A percentile compares a stretch with the other conserved stretches of the same genome.
Evolutionary conservation across 129 eudicot genomes (phyloP).

Genomic region (Mikania micrantha): DNA sequence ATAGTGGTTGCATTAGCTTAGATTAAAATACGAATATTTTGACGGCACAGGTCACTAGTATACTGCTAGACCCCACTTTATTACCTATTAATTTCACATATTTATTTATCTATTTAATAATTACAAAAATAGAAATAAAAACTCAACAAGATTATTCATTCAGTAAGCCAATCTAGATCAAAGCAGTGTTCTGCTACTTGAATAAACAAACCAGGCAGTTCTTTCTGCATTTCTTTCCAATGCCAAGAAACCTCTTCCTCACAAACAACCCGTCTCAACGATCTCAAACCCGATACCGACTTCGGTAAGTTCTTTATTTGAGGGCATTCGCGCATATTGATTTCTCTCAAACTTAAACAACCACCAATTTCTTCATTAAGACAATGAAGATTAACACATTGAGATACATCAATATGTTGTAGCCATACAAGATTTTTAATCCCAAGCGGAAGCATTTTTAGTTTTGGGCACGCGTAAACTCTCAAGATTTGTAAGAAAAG

Average conservation of each 20-base stretch:
- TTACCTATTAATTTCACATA: constrained; percentile 2
- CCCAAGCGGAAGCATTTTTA: constrained; percentile 51
- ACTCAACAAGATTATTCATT: constrained; percentile 26
- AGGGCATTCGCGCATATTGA: constrained; percentile 84
- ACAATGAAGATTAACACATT: constrained; percentile 56
- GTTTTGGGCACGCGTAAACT: constrained; percentile 71
- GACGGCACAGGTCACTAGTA: too few species aligned
- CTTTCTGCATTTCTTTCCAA: constrained; percentile 54
- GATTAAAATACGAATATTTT: too few species aligned
- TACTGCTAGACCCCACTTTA: too few species aligned
- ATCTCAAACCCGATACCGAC: constrained; percentile 26
- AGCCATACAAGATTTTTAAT: constrained; percentile 48
- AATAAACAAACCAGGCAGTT: constrained; percentile 44
- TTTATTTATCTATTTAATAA: background rate
- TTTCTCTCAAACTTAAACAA: constrained; percentile 54
- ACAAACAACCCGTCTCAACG: constrained; percentile 56
- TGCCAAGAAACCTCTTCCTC: constrained; percentile 68
- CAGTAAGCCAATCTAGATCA: constrained; percentile 68
- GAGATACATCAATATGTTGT: constrained; percentile 62
- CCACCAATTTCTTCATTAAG: constrained; percentile 65
- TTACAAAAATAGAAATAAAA: background rate
- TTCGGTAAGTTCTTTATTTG: constrained; percentile 47
- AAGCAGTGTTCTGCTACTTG: constrained; percentile 64
- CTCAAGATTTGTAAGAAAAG: constrained; percentile 47
- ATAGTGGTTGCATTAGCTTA: too few species aligned